A percentile compares a stretch with the other conserved stretches of the same genome.
These are phyloP conservation scores for Crotalaria pallida DNA, from an alignment of 306 rosid genomes.

Conservation along the genomic window DNA sequence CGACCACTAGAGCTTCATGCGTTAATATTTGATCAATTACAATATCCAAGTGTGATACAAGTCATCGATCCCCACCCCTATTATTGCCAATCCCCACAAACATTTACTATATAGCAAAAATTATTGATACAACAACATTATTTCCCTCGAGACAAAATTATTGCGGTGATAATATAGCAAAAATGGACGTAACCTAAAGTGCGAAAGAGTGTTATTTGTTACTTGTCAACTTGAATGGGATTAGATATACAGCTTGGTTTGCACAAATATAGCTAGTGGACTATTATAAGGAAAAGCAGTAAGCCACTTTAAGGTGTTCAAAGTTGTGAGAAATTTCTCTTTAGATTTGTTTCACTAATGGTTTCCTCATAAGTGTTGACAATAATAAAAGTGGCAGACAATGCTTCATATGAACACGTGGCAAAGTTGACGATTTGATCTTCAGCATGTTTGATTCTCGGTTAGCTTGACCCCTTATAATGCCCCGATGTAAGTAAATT, in stretches of 20 bases:
- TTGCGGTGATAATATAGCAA: background rate
- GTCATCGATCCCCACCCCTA: background rate
- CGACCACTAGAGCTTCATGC: background rate
- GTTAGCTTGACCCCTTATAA: too few relatives aligned
- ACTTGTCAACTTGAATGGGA: background rate
- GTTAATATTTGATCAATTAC: background rate
- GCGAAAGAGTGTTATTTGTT: background rate
- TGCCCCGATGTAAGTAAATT: too few relatives aligned
- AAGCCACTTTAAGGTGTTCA: constrained; percentile 14
- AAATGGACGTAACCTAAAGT: background rate
- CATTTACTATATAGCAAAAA: background rate
- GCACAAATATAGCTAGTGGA: constrained; percentile 30
- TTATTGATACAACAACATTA: background rate
- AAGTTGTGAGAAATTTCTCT: constrained; percentile 8
- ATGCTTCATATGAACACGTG: background rate
- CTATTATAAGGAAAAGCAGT: constrained; percentile 1
- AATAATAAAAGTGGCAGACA: constrained; percentile 47
- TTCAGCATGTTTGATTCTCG: too few relatives aligned
- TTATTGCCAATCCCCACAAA: background rate
- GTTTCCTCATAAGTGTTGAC: constrained; percentile 18
- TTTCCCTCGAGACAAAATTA: background rate
- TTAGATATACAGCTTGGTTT: constrained; percentile 3
- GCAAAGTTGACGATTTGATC: too few relatives aligned
- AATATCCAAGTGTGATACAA: background rate
- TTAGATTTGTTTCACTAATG: too few relatives aligned